A percentile compares a stretch with the other conserved stretches of the same genome.
Conservation (phyloP, 306 rosid genomes). For the cucumber (Cucumis sativus) region Cucumber_9930_V3 NC_026661.2:2609001-2609500, state of each 20-base stretch:
- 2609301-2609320: slow-evolving; percentile 18
- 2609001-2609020: slow-evolving; percentile 21
- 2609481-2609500: neutral
- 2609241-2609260: slow-evolving; percentile 34
- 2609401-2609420: slow-evolving; percentile 16
- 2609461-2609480: slow-evolving; percentile 25
- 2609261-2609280: slow-evolving; percentile 20
- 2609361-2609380: slow-evolving; percentile 21
- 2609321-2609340: slow-evolving; percentile 23
- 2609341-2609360: slow-evolving; percentile 26
- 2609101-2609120: slow-evolving; percentile 9
- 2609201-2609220: slow-evolving; percentile 17
- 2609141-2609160: slow-evolving; percentile 3
- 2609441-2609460: neutral
- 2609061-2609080: neutral
- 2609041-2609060: slow-evolving; percentile 2
- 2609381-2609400: slow-evolving; percentile 16
- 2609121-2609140: neutral
- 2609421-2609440: slow-evolving; percentile 17
- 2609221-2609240: slow-evolving; percentile 36
- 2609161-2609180: neutral
- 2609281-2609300: slow-evolving; percentile 23
- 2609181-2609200: neutral
- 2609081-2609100: neutral
- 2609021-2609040: slow-evolving; percentile 16